phyloP scores from a whole-genome alignment of 2,329 filamentous ascomycete genomes.

The Trichoderma atrobrunneum region DNA sequence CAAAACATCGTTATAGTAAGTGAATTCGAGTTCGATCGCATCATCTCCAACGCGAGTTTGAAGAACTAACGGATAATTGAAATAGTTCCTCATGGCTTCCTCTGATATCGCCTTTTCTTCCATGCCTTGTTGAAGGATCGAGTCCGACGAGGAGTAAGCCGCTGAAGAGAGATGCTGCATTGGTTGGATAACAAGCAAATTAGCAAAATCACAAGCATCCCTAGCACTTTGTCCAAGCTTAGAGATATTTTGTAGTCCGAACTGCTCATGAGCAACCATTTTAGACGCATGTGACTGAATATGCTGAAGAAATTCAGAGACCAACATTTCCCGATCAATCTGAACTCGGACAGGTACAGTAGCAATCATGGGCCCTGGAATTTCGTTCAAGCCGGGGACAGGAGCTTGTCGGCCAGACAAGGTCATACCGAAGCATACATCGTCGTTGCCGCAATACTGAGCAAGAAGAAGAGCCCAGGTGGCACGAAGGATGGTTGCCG shows the following conservation, averaged over 20 bases:
- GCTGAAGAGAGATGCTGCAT: slow-evolving; percentile 7
- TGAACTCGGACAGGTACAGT: slow-evolving; percentile 14
- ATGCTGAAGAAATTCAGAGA: slow-evolving; percentile 16
- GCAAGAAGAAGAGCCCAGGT: slow-evolving; percentile 18
- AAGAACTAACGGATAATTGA: slow-evolving; percentile 23
- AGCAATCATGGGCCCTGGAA: slow-evolving; percentile 9
- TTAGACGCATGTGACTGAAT: slow-evolving; percentile 27
- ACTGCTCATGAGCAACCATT: slow-evolving; percentile 27
- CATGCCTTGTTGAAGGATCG: slow-evolving; percentile 6
- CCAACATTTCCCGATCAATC: background rate
- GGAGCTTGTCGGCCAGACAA: slow-evolving; percentile 16
- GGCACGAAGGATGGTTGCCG: slow-evolving; percentile 13
- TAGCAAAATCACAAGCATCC: slow-evolving; percentile 17
- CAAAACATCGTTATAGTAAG: slow-evolving; percentile 13
- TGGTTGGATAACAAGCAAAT: slow-evolving; percentile 20
- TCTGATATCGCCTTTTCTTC: slow-evolving; percentile 6
- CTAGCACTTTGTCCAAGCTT: slow-evolving; percentile 19
- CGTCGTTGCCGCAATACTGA: slow-evolving; percentile 11
- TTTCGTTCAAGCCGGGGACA: background rate
- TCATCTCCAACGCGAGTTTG: slow-evolving; percentile 10
- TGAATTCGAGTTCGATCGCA: slow-evolving; percentile 12
- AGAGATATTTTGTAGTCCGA: slow-evolving; percentile 31
- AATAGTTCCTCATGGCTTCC: slow-evolving; percentile 20
- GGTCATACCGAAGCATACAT: slow-evolving; percentile 17
- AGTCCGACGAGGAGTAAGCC: background rate